Evolutionary conservation across 1,284 basidiomycete genomes (phyloP).

Genomic region (Rhodotorula glutinis): DNA sequence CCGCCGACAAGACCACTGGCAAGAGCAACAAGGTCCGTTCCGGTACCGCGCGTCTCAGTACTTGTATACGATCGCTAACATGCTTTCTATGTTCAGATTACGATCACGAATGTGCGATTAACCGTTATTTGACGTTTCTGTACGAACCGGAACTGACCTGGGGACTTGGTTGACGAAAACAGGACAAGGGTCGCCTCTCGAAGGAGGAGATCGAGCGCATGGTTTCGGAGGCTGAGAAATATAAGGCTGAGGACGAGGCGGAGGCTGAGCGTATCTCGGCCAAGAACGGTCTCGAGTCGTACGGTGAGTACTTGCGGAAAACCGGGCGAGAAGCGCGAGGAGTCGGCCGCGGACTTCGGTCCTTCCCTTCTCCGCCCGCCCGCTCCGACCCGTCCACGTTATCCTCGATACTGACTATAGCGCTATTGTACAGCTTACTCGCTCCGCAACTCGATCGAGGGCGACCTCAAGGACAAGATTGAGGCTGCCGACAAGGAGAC

Average conservation of each 20-base stretch:
- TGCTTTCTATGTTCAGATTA: slow-evolving; percentile 29
- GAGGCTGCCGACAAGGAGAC: slow-evolving; percentile 82
- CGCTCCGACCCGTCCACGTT: no score
- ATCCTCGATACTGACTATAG: neutral
- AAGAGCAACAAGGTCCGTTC: slow-evolving; percentile 73
- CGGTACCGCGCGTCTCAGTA: no score
- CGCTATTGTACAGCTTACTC: slow-evolving; percentile 67
- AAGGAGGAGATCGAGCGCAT: slow-evolving; percentile 99
- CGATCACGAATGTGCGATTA: slow-evolving; percentile 29
- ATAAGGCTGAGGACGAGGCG: slow-evolving; percentile 65
- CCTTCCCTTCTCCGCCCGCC: no score
- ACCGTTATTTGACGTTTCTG: no score
- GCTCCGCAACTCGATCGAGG: slow-evolving; percentile 82
- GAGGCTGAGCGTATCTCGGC: slow-evolving; percentile 55
- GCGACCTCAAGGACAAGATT: slow-evolving; percentile 65
- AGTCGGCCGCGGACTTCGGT: no score
- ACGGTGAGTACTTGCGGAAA: slow-evolving; percentile 49
- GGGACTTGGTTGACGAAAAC: neutral
- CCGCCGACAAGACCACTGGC: slow-evolving; percentile 65
- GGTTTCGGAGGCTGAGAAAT: slow-evolving; percentile 79
- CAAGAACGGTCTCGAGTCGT: slow-evolving; percentile 68
- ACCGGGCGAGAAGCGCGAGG: no score
- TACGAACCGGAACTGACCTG: slow-evolving; percentile 48
- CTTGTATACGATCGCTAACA: slow-evolving; percentile 40
- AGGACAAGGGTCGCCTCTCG: slow-evolving; percentile 82